Base-by-base conservation (phyloP, 371 early-diverging fungal genomes). In the Mortierella sp. region DNA sequence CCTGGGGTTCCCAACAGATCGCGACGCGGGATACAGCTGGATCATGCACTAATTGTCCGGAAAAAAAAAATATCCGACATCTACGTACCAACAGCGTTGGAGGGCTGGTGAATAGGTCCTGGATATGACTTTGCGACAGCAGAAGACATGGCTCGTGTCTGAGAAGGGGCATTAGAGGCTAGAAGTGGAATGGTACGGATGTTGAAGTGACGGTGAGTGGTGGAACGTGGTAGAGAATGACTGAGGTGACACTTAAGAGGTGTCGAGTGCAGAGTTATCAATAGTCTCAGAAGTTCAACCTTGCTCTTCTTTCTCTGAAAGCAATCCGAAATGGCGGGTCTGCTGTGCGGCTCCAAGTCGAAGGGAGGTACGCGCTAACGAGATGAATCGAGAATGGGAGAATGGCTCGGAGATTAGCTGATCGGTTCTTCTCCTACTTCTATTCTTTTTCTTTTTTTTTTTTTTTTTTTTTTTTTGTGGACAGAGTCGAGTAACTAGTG, bases 51-150 rank as follows among this genome's bases (percentile, higher is more conserved):
- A 37, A 37, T 37, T 37, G 37, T 37, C 37, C 37, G n/a, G n/a
- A n/a, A n/a, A 37, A 37, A 5, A 37, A 37, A 37, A 37, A 3
- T 37, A 37, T 37, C 37, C 37, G 9, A 9, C 7, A 14, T 56
- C n/a, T n/a, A 57, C 79, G 47, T 72, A 72, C 79, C 79, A 53
- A 72, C 73, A 19, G 72, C 73, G 60, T 72, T 77, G 47, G 79
- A 50, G 45, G 79, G 79, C 62, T 77, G 68, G 50, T 51, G 50
- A 62, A 77, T 63, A 44, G 72, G 72, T 69, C 72, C 72, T 26
- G 79, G 79, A 60, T 79, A 79, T 73, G 79, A 72, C 70, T 79
- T 79, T 65, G 79, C 37, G 51, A 77, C 58, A 18, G 79, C 79
- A 45, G 73, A 72, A 68, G 79, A 72, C 79, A 77, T 77, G 64